Evolutionary conservation across 2,329 filamentous ascomycete species (phyloP).

Genomic region (Neonectria coccinea): DNA sequence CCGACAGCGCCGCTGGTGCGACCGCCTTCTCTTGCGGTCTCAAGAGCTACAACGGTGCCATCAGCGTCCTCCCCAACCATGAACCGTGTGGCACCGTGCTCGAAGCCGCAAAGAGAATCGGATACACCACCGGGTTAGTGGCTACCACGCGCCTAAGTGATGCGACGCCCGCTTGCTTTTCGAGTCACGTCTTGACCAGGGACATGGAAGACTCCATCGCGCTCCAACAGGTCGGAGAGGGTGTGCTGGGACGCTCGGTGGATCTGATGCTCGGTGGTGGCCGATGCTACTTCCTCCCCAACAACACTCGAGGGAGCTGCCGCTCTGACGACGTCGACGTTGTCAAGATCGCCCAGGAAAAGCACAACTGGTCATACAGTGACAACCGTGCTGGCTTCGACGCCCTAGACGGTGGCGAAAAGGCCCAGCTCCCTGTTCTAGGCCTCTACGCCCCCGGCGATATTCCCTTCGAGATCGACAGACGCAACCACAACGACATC

Average conservation of each 20-base stretch:
- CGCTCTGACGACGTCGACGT: constrained; percentile 83
- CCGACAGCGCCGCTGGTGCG: constrained; percentile 95
- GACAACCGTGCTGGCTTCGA: constrained; percentile 81
- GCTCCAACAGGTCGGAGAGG: constrained; percentile 89
- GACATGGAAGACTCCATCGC: constrained; percentile 91
- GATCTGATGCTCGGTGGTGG: constrained; percentile 95
- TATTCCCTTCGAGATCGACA: constrained; percentile 94
- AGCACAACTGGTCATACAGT: constrained; percentile 84
- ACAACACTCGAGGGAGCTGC: constrained; percentile 83
- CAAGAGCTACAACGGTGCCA: constrained; percentile 98
- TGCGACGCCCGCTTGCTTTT: constrained; percentile 95
- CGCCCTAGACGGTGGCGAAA: constrained; percentile 73
- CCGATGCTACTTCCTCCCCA: constrained; percentile 91
- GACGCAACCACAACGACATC: constrained; percentile 78
- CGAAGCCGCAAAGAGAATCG: constrained; percentile 91
- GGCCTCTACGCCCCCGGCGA: constrained; percentile 86
- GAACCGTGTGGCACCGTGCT: constrained; percentile 91
- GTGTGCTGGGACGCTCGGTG: constrained; percentile 86
- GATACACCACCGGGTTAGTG: constrained; percentile 92
- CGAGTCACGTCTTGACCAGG: constrained; percentile 84
- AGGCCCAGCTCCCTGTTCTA: constrained; percentile 81
- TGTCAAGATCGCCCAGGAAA: constrained; percentile 76
- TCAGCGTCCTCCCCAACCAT: constrained; percentile 86
- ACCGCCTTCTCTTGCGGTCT: constrained; percentile 93
- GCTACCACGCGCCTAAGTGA: constrained; percentile 96